Base-by-base conservation (phyloP, 352 stramenopile species). In the Stramenopiles sp. region DNA sequence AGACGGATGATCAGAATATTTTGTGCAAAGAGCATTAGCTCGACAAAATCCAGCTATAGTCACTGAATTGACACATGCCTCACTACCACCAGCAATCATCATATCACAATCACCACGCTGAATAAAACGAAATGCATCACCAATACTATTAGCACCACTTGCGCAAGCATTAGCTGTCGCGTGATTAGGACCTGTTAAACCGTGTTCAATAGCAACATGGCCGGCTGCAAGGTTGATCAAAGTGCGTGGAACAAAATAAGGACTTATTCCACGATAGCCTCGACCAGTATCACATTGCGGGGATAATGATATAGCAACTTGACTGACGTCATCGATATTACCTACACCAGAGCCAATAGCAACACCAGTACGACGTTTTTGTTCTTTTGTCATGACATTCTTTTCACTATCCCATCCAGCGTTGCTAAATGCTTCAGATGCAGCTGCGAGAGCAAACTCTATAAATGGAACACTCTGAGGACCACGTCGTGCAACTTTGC, bases 91-190 rank as follows among this genome's bases (percentile, higher is more conserved):
- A 0, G 73, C 77, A 37, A 96, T 47, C 75, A 44, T 44, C n/a
- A 5, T 10, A 29, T 44, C 39, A 4, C 24, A 24, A 38, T 42
- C 37, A n/a, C 39, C 39, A 3, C 6, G n/a, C 19, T 2, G 3
- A 3, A 48, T 8, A 10, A 18, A 45, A 43, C 61, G 65, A 19
- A 80, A 76, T 8, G 76, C 83, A 46, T 97, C 81, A 3, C 76
- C 76, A 42, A 96, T 91, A 29, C 71, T 73, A 53, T 93, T 75
- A 28, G 66, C 74, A n/a, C 79, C 78, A 19, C 77, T 89, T 8
- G 85, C 79, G 47, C 85, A 96, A 0, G 84, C 84, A 8, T 76
- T 93, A 20, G 83, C 69, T 41, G 86, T 71, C 38, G 74, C 76
- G 52, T 92, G 87, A 47, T 92, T 95, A 2, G 84, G 84, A 23